Percentiles rank a stretch among this genome's conserved stretches.
These are phyloP conservation scores for Microsporum audouinii DNA, from an alignment of 2,329 filamentous ascomycete species.

Conservation along the genomic window DNA sequence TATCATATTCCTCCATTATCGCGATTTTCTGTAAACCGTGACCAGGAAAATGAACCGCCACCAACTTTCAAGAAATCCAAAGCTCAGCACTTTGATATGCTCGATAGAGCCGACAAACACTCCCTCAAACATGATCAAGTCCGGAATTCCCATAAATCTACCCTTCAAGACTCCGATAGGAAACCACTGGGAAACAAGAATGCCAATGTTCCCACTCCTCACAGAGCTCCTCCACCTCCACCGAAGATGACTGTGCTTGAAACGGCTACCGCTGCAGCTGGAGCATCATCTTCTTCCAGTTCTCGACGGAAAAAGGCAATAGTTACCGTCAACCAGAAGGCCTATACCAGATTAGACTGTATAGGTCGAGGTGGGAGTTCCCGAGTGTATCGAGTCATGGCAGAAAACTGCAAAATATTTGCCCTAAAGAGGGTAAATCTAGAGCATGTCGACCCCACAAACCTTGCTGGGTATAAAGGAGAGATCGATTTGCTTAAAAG, in stretches of 20 bases:
- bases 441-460: conserved; percentile 74
- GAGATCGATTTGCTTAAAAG: conserved; percentile 86
- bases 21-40: conserved; percentile 51
- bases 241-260: conserved; percentile 97
- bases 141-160: conserved; percentile 27
- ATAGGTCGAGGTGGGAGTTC: conserved; percentile 87
- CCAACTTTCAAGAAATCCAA: conserved; percentile 56
- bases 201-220: conserved; percentile 70
- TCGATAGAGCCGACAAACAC: conserved; percentile 48
- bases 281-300: conserved; percentile 64
- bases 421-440: conserved; percentile 87
- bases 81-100: conserved; percentile 41
- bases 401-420: conserved; percentile 91
- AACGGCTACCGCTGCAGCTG: conserved; percentile 71
- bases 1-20: conserved; percentile 47
- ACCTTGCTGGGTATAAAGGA: conserved; percentile 78
- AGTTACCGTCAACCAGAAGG: conserved; percentile 78
- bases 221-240: conserved; percentile 61
- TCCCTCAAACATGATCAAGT: conserved; percentile 36
- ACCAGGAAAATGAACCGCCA: conserved; percentile 76
- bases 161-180: conserved; percentile 37
- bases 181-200: conserved; percentile 43
- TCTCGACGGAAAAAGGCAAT: conserved; percentile 66
- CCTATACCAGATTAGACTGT: conserved; percentile 79
- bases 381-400: conserved; percentile 91